Evolutionary conservation across 2,329 filamentous ascomycete genomes (phyloP), one percentile per base, ranked within the genome.

Genomic region (Penicillium italicum): DNA sequence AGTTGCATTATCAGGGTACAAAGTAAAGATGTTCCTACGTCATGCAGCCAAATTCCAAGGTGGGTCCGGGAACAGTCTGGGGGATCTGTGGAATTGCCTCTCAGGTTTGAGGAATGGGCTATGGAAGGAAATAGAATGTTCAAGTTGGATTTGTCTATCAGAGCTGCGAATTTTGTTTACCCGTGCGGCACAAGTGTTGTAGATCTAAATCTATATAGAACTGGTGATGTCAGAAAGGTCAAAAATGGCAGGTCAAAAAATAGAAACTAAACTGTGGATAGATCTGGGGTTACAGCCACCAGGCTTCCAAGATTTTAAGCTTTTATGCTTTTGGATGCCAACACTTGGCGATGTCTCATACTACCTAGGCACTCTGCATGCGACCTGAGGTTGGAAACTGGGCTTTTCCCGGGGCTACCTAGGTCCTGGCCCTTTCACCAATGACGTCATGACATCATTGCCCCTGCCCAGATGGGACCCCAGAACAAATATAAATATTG

Each of bases 391-490:
- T 34, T 46, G 14, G 37, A 24, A 50, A 33, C 40, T 34, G 11
- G 30, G 9, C 37, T 33, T 20, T 43, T 50, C 38, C 18, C 10
- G 42, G n/a, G n/a, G n/a, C n/a, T n/a, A n/a, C n/a, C 34, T n/a
- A 40, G 37, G 18, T 40, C 22, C 37, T n/a, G 43, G 28, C 16
- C 16, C 16, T 34, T 38, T 7, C 14, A 22, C 14, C 16, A 10
- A 42, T 54, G 52, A 54, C 37, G 52, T 50, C 34, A 54, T 44
- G 45, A 50, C 38, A 37, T 44, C 45, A 43, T 49, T 24, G 44
- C 20, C 34, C 49, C 26, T 36, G 20, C 16, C 46, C 36, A 16
- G 28, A 16, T 42, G 10, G 41, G 6, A 16, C 14, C 8, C n/a
- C 18, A 34, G 20, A 22, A 34, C 26, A 50, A 50, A 31, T 37